Percentiles rank a stretch among this genome's conserved stretches.
These are phyloP conservation scores for Metschnikowia peoriensis DNA, from an alignment of 805 yeast species.

Conservation along the genomic window DNA sequence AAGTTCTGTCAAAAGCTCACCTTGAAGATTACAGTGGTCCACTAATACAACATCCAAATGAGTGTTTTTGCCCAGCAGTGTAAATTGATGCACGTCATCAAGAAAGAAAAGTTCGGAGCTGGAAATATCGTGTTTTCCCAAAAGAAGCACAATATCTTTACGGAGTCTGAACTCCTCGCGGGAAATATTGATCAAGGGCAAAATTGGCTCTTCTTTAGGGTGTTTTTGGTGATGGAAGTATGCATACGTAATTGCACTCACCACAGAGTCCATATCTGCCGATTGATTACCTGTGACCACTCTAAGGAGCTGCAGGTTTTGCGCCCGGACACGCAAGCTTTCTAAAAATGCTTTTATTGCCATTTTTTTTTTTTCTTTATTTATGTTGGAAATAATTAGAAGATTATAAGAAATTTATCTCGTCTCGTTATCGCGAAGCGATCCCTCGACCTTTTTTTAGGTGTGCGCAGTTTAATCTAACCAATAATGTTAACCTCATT, in stretches of 20 bases:
- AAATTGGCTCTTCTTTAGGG: slow-evolving; percentile 28
- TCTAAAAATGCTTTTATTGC: slow-evolving; percentile 27
- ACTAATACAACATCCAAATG: slow-evolving; percentile 57
- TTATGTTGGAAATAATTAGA: not conserved
- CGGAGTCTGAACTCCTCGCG: slow-evolving; percentile 63
- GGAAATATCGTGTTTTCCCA: slow-evolving; percentile 47
- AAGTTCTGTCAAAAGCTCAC: slow-evolving; percentile 33
- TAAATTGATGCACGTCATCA: slow-evolving; percentile 56
- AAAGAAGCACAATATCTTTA: slow-evolving; percentile 62
- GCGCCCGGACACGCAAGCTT: slow-evolving; percentile 17
- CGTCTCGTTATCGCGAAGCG: too few relatives aligned
- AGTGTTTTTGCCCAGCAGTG: slow-evolving; percentile 11
- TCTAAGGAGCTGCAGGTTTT: slow-evolving; percentile 19
- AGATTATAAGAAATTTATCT: not conserved
- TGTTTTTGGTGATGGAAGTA: slow-evolving; percentile 45
- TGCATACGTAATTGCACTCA: slow-evolving; percentile 71
- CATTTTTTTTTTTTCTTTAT: slow-evolving; percentile 17
- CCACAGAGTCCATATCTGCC: slow-evolving; percentile 85
- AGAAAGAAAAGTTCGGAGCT: slow-evolving; percentile 53
- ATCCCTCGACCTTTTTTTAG: too few relatives aligned
- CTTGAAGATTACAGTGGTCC: slow-evolving; percentile 77
- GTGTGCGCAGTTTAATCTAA: too few relatives aligned
- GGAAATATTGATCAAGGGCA: slow-evolving; percentile 80
- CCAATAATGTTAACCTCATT: too few relatives aligned
- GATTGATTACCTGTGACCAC: slow-evolving; percentile 81